Conservation (phyloP, 352 stramenopile genomes). For the Phytophthora pluvialis region DNA sequence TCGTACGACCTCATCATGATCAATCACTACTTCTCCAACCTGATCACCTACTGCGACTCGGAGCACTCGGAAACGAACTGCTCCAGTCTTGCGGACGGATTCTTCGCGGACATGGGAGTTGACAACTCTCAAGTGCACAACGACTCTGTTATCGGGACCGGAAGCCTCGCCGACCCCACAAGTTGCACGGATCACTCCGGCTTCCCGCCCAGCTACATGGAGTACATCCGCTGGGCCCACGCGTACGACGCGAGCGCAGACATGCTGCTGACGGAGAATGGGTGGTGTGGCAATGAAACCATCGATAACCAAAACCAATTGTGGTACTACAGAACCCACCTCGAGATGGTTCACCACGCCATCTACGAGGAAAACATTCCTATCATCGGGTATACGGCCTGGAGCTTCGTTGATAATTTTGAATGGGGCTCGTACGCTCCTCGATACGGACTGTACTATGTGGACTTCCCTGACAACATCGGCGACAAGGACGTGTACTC, state of each 20-base stretch:
- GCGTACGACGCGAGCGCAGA: constrained; percentile 35
- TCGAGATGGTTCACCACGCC: constrained; percentile 60
- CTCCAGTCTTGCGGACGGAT: constrained; percentile 38
- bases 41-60: constrained; percentile 58
- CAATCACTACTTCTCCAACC: constrained; percentile 92
- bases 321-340: constrained; percentile 57
- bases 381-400: constrained; percentile 75
- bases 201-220: constrained; percentile 58
- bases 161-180: constrained; percentile 28
- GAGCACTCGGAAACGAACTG: constrained; percentile 47
- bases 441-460: constrained; percentile 43
- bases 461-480: constrained; percentile 44
- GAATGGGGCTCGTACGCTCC: constrained; percentile 6
- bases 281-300: constrained; percentile 64
- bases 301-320: constrained; percentile 66
- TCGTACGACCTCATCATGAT: constrained; percentile 95
- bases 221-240: constrained; percentile 56
- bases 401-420: constrained; percentile 44
- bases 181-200: constrained; percentile 37
- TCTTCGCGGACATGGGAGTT: constrained; percentile 50
- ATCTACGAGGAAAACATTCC: constrained; percentile 57
- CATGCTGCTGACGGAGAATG: constrained; percentile 72
- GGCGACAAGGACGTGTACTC: constrained; percentile 30
- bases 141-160: constrained; percentile 37
- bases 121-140: constrained; percentile 61